Percentiles rank a stretch among this genome's conserved stretches.
Conservation (phyloP, 208 protist genomes). For the Naegleria fowleri region DNA sequence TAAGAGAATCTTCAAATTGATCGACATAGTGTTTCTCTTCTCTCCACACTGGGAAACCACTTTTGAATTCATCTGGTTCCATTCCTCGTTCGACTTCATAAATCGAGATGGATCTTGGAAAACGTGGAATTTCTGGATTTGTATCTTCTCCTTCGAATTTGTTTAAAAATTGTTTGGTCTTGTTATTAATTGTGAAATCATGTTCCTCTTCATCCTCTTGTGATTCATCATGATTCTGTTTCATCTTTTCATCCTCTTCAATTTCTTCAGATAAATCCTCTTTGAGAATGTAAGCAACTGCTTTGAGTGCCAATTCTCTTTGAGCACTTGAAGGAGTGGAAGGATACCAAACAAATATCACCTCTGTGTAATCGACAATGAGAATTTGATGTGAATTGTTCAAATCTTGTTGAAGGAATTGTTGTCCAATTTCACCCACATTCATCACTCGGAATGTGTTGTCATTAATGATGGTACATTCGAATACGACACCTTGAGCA, state of each 20-base stretch:
- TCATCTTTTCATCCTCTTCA: background rate
- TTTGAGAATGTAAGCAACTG: background rate
- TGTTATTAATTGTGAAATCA: background rate
- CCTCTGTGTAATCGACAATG: background rate
- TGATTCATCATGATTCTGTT: background rate
- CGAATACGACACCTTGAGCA: background rate
- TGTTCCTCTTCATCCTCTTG: background rate
- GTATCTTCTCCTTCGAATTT: background rate
- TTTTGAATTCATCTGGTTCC: background rate
- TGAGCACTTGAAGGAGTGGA: background rate
- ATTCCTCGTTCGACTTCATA: background rate
- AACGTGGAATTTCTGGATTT: background rate
- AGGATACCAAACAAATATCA: constrained; percentile 22
- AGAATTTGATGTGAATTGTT: background rate
- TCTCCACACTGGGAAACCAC: constrained; percentile 19
- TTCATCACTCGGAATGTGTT: background rate
- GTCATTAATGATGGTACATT: background rate
- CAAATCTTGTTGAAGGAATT: constrained; percentile 15
- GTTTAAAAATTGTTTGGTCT: background rate
- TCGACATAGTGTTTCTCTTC: background rate
- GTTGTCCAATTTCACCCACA: constrained; percentile 6
- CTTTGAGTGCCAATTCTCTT: background rate
- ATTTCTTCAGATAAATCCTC: background rate
- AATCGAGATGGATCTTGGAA: background rate
- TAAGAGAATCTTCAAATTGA: background rate